A percentile compares a stretch with the other conserved stretches of the same genome.
Conservation (phyloP, 345 rosid species). For the Passiflora organensis region DNA sequence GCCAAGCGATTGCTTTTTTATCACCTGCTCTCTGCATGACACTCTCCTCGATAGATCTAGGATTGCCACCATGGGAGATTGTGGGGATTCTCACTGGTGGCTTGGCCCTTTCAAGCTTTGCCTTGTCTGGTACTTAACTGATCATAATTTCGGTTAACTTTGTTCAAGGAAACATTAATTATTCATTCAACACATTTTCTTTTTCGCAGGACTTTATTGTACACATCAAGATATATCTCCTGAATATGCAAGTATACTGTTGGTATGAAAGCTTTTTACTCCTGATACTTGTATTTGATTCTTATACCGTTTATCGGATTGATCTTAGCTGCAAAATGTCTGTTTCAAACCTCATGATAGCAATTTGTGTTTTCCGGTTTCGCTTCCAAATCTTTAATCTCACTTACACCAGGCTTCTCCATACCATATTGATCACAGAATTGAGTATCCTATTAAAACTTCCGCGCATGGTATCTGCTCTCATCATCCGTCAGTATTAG, state of each 20-base stretch:
- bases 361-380: no score
- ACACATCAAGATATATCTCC: constrained; percentile 97
- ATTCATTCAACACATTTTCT: background rate
- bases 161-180: no score
- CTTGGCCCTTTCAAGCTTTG: constrained; percentile 87
- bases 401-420: background rate
- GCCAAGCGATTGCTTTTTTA: constrained; percentile 84
- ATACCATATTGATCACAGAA: background rate
- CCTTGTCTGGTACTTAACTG: constrained; percentile 63
- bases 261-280: constrained; percentile 44
- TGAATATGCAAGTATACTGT: constrained; percentile 85
- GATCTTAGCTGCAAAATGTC: background rate
- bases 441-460: background rate
- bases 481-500: background rate
- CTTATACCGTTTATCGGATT: background rate
- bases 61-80: constrained; percentile 89
- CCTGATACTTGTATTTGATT: constrained; percentile 4
- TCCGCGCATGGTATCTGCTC: background rate
- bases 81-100: constrained; percentile 84
- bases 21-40: constrained; percentile 91
- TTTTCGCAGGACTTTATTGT: constrained; percentile 66
- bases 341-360: no score
- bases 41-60: constrained; percentile 76
- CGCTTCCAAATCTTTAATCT: no score
- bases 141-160: constrained; percentile 7